Evolutionary conservation across 192 early-diverging fungal species (phyloP), one percentile per base, ranked within the genome.

Genomic region (Phycomyces nitens): DNA sequence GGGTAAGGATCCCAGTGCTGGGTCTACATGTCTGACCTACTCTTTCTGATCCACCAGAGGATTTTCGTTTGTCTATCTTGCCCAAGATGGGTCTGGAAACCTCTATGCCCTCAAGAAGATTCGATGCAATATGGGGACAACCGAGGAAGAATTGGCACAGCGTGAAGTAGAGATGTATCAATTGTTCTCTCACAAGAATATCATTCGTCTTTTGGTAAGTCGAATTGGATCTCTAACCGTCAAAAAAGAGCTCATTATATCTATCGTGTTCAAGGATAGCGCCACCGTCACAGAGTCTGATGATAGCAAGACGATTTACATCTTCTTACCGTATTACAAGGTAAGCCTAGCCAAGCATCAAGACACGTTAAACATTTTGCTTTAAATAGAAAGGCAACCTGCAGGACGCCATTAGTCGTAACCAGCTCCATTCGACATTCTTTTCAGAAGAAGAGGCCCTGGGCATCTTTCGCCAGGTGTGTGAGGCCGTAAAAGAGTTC

Each of bases 271-370:
- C 26, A 52, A 87, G 68, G 89, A 84, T 65, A 82, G 80, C 40
- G 77, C 78, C 38, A 76, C 79, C 15, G 70, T 78, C 7, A 69
- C 74, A 12, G 85, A 84, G 62, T 68, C 73, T 53, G 78, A 83
- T 65, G 72, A 74, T 5, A 74, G 72, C 41, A 79, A 79, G 62
- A 69, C 80, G 5, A 86, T 86, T 1, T 86, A 86, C 53, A 92
- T 92, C 56, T 85, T 89, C 62, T 75, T 92, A 53, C 89, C 88
- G 10, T 82, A 88, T 44, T 88, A 84, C 64, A 79, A 82, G 62
- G 77, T 79, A 65, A 4, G 21, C 4, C 21, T 27, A 10, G 41
- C 41, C 14, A 47, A n/a, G 44, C 3, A n/a, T 14, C 11, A n/a
- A 15, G 16, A 41, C 38, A 42, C 23, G 4, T 47, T 47, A 83